Evolutionary conservation across 192 early-diverging fungal genomes (phyloP).

Genomic region (Coemansia aciculifera): DNA sequence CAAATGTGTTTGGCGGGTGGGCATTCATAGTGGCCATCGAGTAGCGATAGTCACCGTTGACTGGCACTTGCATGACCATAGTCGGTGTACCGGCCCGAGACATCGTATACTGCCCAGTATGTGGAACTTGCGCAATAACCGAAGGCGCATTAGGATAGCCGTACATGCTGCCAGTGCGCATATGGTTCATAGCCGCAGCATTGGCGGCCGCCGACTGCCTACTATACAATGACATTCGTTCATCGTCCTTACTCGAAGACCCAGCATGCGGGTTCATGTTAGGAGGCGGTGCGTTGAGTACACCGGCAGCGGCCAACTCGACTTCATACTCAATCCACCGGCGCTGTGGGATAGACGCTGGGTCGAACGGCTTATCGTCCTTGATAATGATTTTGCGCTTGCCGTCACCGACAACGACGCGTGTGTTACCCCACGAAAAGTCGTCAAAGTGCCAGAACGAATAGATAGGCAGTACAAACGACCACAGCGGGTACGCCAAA

Average conservation of each 20-base stretch:
- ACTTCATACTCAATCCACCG: slow-evolving; percentile 88
- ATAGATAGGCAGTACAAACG: slow-evolving; percentile 88
- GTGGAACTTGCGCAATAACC: not conserved
- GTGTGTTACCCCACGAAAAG: slow-evolving; percentile 98
- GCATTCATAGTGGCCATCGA: slow-evolving; percentile 26
- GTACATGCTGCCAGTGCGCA: slow-evolving; percentile 18
- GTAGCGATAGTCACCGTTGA: slow-evolving; percentile 22
- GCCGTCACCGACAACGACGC: slow-evolving; percentile 71
- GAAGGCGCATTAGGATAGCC: slow-evolving; percentile 16
- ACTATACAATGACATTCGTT: slow-evolving; percentile 27
- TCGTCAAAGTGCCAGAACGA: slow-evolving; percentile 99
- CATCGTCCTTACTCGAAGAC: slow-evolving; percentile 34
- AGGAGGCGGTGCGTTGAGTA: slow-evolving; percentile 47
- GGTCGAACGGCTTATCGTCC: slow-evolving; percentile 84
- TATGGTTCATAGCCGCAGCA: not conserved
- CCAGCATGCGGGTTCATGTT: slow-evolving; percentile 45
- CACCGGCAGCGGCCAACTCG: slow-evolving; percentile 59
- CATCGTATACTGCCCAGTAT: slow-evolving; percentile 2
- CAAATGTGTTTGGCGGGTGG: not conserved
- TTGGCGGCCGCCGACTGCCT: slow-evolving; percentile 19
- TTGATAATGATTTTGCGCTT: slow-evolving; percentile 63
- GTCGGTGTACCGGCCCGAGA: slow-evolving; percentile 35
- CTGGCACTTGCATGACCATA: slow-evolving; percentile 20
- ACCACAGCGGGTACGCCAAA: slow-evolving; percentile 85
- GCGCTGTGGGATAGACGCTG: slow-evolving; percentile 81